Evolutionary conservation across 148 eudicot genomes (phyloP), one percentile per base, ranked within the genome.

Genomic region (Simmondsia chinensis): DNA sequence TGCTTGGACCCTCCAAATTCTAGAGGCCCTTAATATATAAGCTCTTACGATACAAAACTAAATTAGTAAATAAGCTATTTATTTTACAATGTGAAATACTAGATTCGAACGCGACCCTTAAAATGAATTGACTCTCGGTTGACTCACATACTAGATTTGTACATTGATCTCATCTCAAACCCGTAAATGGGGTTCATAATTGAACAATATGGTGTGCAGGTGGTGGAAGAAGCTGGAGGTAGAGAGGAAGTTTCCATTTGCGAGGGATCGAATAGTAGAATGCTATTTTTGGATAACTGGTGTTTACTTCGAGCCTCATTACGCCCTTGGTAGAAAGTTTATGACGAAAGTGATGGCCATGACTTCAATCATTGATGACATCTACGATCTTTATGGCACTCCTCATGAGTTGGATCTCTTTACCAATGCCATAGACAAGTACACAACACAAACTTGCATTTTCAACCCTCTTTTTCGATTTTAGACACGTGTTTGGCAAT

Each of bases 381-480:
- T 51, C 14, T 76, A 68, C 55, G 83, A 76, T 50, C 50, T 59
- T 2, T 76, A 72, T 56, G 75, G 75, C 2, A 49, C 55, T 3
- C 44, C 60, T 46, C 59, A 64, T 5, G 81, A 78, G 33, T 66
- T 70, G 35, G 30, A 31, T 38, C 18, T 37, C 6, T 56, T 64
- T 33, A 63, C 68, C 16, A 6, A 57, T 23, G 64, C 68, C 4
- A 43, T 71, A 3, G 30, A 71, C 24, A 65, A 60, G 76, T 71
- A 9, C 31, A 5, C 9, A 28, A 9, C 31, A 28, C 5, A 28
- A 5, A 28, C 31, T 28, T 5, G 9, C 31, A 28, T 28, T 5
- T 5, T 5, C 9, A 5, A 28, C 9, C 31, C 9, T 28, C 31
- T 28, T 28, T 28, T 28, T 9, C 31, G 31, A 28, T 28, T 28